Percentiles rank a stretch among this genome's conserved stretches.
Conservation (phyloP, 2,329 filamentous ascomycete species). For the Pseudocercospora vitis region DNA sequence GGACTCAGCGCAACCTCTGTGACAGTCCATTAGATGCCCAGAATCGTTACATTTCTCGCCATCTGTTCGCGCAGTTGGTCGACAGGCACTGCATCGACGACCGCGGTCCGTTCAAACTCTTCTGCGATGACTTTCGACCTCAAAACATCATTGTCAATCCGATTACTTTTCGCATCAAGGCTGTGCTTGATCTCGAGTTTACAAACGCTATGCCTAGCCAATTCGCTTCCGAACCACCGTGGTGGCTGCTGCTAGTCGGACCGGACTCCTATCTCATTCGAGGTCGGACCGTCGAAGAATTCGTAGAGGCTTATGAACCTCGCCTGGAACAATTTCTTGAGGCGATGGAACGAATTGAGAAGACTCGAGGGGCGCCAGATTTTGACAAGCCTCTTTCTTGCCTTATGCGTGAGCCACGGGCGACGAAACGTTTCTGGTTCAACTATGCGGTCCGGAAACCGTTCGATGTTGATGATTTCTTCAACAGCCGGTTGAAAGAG, state of each 20-base stretch:
- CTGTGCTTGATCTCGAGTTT: slow-evolving; percentile 45
- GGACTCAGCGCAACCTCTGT: slow-evolving; percentile 51
- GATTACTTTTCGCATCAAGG: slow-evolving; percentile 40
- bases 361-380: slow-evolving; percentile 3
- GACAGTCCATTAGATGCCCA: slow-evolving; percentile 48
- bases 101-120: slow-evolving; percentile 41
- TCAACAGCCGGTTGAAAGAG: neutral
- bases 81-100: slow-evolving; percentile 33
- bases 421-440: slow-evolving; percentile 41
- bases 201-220: slow-evolving; percentile 45
- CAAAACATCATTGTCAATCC: slow-evolving; percentile 44
- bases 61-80: slow-evolving; percentile 40
- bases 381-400: slow-evolving; percentile 23
- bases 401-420: slow-evolving; percentile 42
- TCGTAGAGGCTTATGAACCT: slow-evolving; percentile 32
- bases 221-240: slow-evolving; percentile 33
- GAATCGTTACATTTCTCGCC: slow-evolving; percentile 34
- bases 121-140: slow-evolving; percentile 44
- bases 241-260: neutral
- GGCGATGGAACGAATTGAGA: slow-evolving; percentile 37
- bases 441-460: slow-evolving; percentile 41
- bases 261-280: neutral
- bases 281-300: neutral
- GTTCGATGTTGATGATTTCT: slow-evolving; percentile 39
- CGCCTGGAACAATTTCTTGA: slow-evolving; percentile 42